Evolutionary conservation across 2,329 filamentous ascomycete genomes (phyloP), one percentile per base, ranked within the genome.

Genomic region (Cladophialophora bantiana): DNA sequence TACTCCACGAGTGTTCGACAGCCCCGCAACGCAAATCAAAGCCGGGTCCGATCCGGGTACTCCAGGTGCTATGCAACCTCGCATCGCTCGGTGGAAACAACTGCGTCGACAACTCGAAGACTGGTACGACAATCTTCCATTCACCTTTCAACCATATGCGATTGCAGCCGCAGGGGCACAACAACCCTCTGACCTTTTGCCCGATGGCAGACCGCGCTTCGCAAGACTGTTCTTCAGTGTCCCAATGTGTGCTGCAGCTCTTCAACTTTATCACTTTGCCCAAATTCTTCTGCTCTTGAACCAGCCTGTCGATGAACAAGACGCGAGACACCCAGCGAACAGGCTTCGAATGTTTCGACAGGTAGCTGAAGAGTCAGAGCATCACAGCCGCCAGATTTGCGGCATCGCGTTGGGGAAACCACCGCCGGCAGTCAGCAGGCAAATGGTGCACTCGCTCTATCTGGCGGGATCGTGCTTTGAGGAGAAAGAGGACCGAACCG

Each of bases 211-310:
- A 56, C 74, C 74, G 54, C 79, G 79, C 64, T 85, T 83, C 75
- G 81, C 77, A 0, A 54, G 64, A 73, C 82, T 88, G 12, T 90
- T 88, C 87, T 89, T 88, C 74, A 83, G 83, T 60, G 80, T 86
- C 0, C 83, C 87, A 0, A 85, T 90, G 81, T 90, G 87, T 75
- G 87, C 85, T 0, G 87, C 87, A 2, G 86, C 87, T 1, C 89
- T 89, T 83, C 87, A 89, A 72, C 83, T 83, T 66, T 89, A 88
- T 70, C 85, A 90, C 72, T 89, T 90, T 79, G 86, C 86, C 0
- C 83, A 85, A 52, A 86, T 89, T 10, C 81, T 89, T 4, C 75
- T 90, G 0, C 80, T 88, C 12, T 82, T 88, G 69, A 89, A 90
- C 71, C 84, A 85, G 65, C 86, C 85, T 0, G 81, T 83, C 15